Evolutionary conservation across 176 grass and related monocot genomes (phyloP).

Genomic region (Lolium rigidum): DNA sequence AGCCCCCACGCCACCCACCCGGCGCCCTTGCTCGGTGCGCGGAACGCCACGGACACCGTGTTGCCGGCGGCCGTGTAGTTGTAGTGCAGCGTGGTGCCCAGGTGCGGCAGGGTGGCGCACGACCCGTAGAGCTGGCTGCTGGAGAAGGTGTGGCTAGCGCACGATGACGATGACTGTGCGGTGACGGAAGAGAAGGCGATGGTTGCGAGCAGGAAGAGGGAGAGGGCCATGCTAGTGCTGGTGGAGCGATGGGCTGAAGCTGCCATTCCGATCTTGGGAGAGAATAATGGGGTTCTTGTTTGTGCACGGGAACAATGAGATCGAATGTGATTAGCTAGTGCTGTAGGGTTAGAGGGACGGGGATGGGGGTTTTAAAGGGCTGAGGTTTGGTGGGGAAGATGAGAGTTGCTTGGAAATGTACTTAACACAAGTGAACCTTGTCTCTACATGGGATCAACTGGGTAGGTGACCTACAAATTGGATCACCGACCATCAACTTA

Average conservation of each 20-base stretch:
- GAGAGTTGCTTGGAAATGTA: slow-evolving; percentile 41
- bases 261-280: slow-evolving; percentile 28
- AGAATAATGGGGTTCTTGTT: background rate
- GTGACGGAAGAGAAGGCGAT: background rate
- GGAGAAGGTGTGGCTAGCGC: slow-evolving; percentile 77
- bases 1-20: slow-evolving; percentile 92
- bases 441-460: background rate
- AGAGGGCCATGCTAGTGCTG: slow-evolving; percentile 12
- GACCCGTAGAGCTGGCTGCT: slow-evolving; percentile 59
- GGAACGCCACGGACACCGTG: slow-evolving; percentile 68
- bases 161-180: slow-evolving; percentile 14
- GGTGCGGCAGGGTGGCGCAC: slow-evolving; percentile 62
- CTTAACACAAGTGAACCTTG: background rate
- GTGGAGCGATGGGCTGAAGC: slow-evolving; percentile 27
- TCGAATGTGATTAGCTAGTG: background rate
- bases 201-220: slow-evolving; percentile 13
- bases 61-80: slow-evolving; percentile 52
- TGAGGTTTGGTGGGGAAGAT: slow-evolving; percentile 32
- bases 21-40: slow-evolving; percentile 41
- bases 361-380: background rate
- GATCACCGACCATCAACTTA: background rate
- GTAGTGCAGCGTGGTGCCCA: slow-evolving; percentile 88
- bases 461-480: slow-evolving; percentile 21
- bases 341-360: background rate
- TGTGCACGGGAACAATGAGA: background rate